Evolutionary conservation across 108 stramenopile genomes (phyloP).

Genomic region (Discostella stelligeroides): DNA sequence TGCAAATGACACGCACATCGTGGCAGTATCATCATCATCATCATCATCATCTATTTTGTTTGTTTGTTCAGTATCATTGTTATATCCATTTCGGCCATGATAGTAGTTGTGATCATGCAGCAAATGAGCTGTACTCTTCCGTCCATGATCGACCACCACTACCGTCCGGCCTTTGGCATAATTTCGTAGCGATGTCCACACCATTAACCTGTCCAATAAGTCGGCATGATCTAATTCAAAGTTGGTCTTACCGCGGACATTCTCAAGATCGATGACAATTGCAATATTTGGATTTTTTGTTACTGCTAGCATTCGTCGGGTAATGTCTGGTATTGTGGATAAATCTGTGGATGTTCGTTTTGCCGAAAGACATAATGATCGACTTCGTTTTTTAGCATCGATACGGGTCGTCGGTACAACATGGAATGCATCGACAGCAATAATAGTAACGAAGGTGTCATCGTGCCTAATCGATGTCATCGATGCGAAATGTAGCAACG

Average conservation of each 20-base stretch:
- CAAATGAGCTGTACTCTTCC: slow-evolving; percentile 44
- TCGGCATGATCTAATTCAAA: slow-evolving; percentile 62
- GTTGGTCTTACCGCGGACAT: slow-evolving; percentile 66
- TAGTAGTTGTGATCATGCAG: slow-evolving; percentile 6
- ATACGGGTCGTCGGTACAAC: no score
- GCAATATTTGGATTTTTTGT: slow-evolving; percentile 32
- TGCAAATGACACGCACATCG: slow-evolving; percentile 51
- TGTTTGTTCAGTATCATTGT: no score
- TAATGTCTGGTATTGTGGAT: slow-evolving; percentile 12
- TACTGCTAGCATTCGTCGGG: slow-evolving; percentile 23
- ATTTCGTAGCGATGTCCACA: slow-evolving; percentile 47
- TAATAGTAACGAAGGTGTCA: no score
- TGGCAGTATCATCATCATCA: no score
- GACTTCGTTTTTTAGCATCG: no score
- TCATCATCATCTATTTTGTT: no score
- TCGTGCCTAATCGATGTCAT: no score
- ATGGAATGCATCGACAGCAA: no score
- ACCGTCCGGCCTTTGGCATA: slow-evolving; percentile 39
- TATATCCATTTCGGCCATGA: background rate
- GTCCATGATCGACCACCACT: slow-evolving; percentile 69
- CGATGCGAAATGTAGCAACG: slow-evolving; percentile 1
- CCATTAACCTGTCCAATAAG: slow-evolving; percentile 43
- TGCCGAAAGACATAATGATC: background rate
- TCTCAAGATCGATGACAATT: slow-evolving; percentile 66
- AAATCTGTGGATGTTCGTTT: background rate